These are phyloP conservation scores for Penicillium lividum DNA, from an alignment of 495 filamentous ascomycete species.

Conservation along the genomic window DNA sequence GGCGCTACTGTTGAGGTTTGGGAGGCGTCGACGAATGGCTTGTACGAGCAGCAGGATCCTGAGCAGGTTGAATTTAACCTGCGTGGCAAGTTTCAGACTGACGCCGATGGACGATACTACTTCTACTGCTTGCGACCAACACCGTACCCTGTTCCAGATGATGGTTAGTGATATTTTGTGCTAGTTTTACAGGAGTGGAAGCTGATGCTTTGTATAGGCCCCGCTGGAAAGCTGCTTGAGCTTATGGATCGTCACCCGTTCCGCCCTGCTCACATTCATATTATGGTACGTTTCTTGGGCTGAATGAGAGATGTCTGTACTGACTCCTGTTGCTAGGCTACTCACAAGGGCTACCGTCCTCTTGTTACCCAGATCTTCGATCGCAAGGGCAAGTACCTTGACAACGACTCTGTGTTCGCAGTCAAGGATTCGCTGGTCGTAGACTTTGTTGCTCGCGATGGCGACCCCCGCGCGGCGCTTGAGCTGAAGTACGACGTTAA, in stretches of 20 bases:
- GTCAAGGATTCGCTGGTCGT: constrained; percentile 75
- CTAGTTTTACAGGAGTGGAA: not conserved
- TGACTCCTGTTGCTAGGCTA: constrained; percentile 34
- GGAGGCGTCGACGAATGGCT: constrained; percentile 74
- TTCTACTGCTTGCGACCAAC: constrained; percentile 70
- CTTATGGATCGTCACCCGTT: constrained; percentile 75
- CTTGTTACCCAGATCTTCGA: constrained; percentile 78
- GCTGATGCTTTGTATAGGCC: constrained; percentile 27
- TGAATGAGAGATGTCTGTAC: constrained; percentile 10
- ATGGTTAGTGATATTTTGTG: constrained; percentile 54
- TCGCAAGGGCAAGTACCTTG: constrained; percentile 58
- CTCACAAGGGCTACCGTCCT: constrained; percentile 51
- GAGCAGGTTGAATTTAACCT: constrained; percentile 73
- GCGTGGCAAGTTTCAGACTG: constrained; percentile 69
- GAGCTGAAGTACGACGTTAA: constrained; percentile 62
- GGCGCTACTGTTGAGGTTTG: constrained; percentile 72
- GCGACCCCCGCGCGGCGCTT: constrained; percentile 63
- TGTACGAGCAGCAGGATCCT: constrained; percentile 79
- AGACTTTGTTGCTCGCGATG: constrained; percentile 59
- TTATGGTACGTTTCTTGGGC: constrained; percentile 57
- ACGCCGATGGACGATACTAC: constrained; percentile 61
- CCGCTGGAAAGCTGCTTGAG: constrained; percentile 46
- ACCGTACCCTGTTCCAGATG: constrained; percentile 69
- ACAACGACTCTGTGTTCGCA: constrained; percentile 72
- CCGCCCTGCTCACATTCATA: constrained; percentile 82